Base-by-base conservation (phyloP, 495 filamentous ascomycete genomes). In the Immersiella caudata region DNA sequence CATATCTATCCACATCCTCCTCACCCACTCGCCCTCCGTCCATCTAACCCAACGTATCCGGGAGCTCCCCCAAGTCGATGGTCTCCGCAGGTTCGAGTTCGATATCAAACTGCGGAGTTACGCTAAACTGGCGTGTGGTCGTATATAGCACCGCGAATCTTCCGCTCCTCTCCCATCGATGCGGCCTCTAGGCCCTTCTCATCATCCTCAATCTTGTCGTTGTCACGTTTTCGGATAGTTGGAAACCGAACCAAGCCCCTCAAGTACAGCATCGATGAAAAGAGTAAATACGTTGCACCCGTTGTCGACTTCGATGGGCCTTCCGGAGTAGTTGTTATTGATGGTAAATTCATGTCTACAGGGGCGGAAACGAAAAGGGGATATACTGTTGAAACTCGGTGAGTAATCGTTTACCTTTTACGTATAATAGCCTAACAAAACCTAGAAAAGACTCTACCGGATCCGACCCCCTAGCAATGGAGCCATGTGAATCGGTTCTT, bases 141-240 rank as follows among this genome's bases (percentile, higher is more conserved):
- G 56, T 80, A 86, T 90, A 94, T 0, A 95, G 75, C 52, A 92
- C n/a, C 88, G n/a, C 94, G 81, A 61, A 92, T 87, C 66, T 84
- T 87, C 22, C 94, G 80, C 26, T 85, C 77, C n/a, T 86, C 81
- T 12, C 79, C 80, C 79, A 90, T 89, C 1, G 87, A 90, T 0
- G 88, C 79, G 2, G 84, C 75, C 72, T 97, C 94, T 21, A 91
- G 82, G 46, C 86, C 84, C 22, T 91, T 86, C 64, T 92, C 90
- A 21, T 95, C 91, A 40, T 95, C 91, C 61, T 93, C 92, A 6
- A 89, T 83, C 67, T 85, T 85, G 16, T 88, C 85, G 60, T 85
- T 83, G 3, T 82, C 89, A 97, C 1, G 79, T 74, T 0, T 79
- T 68, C 0, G 92, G 91, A 63, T 93, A 91, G 11, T 78, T 73